phyloP scores from a whole-genome alignment of 805 yeast species.

The Lipomyces mesembrius region DNA sequence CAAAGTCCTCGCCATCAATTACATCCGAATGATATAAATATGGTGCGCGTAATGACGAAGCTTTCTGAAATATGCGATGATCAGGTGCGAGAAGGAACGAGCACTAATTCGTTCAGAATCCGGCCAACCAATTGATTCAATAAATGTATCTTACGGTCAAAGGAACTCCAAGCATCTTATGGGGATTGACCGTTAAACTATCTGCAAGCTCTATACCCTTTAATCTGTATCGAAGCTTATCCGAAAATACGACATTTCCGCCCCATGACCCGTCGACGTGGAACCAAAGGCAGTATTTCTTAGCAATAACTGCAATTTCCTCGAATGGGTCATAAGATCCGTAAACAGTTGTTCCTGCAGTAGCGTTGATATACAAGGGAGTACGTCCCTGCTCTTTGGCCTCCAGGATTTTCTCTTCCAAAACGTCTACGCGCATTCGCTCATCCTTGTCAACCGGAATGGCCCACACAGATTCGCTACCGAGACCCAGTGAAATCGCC shows the following conservation, averaged over 20 bases:
- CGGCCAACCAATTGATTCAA: background rate
- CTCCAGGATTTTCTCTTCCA: slow-evolving; percentile 53
- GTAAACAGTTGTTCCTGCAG: slow-evolving; percentile 88
- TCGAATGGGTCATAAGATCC: slow-evolving; percentile 78
- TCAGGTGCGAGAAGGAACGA: slow-evolving; percentile 77
- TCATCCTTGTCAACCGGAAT: slow-evolving; percentile 64
- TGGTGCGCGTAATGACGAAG: slow-evolving; percentile 80
- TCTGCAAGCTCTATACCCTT: slow-evolving; percentile 69
- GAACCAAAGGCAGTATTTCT: slow-evolving; percentile 66
- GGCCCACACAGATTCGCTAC: slow-evolving; percentile 64
- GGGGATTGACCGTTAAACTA: slow-evolving; percentile 82
- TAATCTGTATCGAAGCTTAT: slow-evolving; percentile 52
- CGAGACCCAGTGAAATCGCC: slow-evolving; percentile 75
- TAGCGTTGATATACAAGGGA: slow-evolving; percentile 77
- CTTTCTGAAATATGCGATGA: slow-evolving; percentile 63
- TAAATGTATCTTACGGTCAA: slow-evolving; percentile 40
- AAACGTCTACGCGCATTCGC: slow-evolving; percentile 55
- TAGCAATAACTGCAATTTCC: slow-evolving; percentile 59
- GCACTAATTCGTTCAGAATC: slow-evolving; percentile 42
- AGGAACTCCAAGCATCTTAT: slow-evolving; percentile 88
- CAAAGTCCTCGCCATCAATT: slow-evolving; percentile 61
- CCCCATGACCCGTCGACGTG: slow-evolving; percentile 94
- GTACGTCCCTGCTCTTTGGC: slow-evolving; percentile 61
- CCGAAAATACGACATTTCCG: slow-evolving; percentile 76
- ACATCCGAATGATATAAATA: slow-evolving; percentile 70